phyloP scores from a whole-genome alignment of 495 filamentous ascomycete species.

The Hypomontagnella submonticulosa region DNA sequence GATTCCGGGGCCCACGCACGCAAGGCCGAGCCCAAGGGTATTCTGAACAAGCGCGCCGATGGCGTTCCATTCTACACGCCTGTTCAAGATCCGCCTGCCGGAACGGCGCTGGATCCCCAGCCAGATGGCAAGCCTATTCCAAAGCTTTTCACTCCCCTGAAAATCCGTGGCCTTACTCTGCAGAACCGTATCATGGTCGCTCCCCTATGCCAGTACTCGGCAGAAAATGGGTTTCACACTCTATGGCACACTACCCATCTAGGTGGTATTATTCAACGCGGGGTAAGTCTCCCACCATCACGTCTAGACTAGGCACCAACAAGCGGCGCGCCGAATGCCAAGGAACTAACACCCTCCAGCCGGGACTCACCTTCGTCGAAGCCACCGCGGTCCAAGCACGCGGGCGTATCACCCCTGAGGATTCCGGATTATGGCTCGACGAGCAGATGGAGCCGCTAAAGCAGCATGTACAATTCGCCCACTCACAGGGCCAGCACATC shows the following conservation, averaged over 20 bases:
- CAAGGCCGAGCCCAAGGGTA: slow-evolving; percentile 13
- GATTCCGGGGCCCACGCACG: background rate
- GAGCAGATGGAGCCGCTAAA: slow-evolving; percentile 71
- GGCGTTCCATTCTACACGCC: slow-evolving; percentile 77
- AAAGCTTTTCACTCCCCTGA: slow-evolving; percentile 75
- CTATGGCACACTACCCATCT: slow-evolving; percentile 69
- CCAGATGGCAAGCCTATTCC: slow-evolving; percentile 65
- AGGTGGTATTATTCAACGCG: slow-evolving; percentile 69
- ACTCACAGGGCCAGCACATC: slow-evolving; percentile 74
- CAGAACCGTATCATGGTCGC: slow-evolving; percentile 72
- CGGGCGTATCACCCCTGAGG: slow-evolving; percentile 79
- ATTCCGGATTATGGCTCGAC: slow-evolving; percentile 79
- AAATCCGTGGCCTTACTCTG: slow-evolving; percentile 67
- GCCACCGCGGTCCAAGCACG: slow-evolving; percentile 74
- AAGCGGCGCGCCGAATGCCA: background rate
- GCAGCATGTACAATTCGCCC: slow-evolving; percentile 72
- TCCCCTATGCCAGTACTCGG: slow-evolving; percentile 76
- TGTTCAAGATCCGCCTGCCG: slow-evolving; percentile 69
- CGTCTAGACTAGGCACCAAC: background rate
- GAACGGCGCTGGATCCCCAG: slow-evolving; percentile 71
- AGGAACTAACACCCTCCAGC: slow-evolving; percentile 33
- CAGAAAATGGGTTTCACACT: slow-evolving; percentile 70
- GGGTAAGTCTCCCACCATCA: slow-evolving; percentile 48
- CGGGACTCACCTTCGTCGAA: slow-evolving; percentile 75
- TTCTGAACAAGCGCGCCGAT: slow-evolving; percentile 56